Conservation (phyloP, 1,284 basidiomycete species). For the Sanguinoderma infundibulare region DNA sequence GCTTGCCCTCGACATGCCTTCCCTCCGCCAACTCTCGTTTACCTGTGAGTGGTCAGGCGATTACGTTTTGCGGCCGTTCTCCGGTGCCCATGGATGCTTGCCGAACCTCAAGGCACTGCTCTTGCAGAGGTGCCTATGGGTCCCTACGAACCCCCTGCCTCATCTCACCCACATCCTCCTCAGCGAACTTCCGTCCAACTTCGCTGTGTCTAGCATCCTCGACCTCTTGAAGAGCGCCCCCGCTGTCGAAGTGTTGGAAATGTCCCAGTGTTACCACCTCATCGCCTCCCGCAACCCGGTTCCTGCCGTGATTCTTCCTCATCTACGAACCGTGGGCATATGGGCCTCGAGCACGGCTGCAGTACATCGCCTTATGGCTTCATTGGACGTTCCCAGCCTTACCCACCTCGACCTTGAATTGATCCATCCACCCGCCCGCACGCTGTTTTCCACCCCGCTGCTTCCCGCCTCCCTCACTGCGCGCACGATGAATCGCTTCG, state of each 20-base stretch:
- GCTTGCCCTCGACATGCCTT: background rate
- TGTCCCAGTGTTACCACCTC: background rate
- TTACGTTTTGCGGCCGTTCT: background rate
- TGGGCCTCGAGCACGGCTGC: background rate
- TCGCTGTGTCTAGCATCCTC: background rate
- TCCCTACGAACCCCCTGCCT: background rate
- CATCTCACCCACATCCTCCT: background rate
- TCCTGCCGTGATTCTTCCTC: background rate
- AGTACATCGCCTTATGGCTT: background rate
- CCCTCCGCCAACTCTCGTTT: background rate
- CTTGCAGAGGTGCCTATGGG: background rate
- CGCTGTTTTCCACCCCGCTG: background rate
- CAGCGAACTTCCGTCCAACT: background rate
- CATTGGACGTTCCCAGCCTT: background rate
- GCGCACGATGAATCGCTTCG: background rate
- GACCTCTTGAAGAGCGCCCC: background rate
- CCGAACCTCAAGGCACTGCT: background rate
- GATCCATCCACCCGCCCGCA: background rate
- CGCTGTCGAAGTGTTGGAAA: background rate
- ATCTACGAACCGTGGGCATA: background rate
- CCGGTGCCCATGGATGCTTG: background rate
- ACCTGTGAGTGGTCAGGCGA: background rate
- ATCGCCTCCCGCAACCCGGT: background rate
- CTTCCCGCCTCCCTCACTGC: background rate
- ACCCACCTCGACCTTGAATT: background rate